Evolutionary conservation across 1,139 yeast species (phyloP).

Genomic region (Magnusiomyces tetraspermus): DNA sequence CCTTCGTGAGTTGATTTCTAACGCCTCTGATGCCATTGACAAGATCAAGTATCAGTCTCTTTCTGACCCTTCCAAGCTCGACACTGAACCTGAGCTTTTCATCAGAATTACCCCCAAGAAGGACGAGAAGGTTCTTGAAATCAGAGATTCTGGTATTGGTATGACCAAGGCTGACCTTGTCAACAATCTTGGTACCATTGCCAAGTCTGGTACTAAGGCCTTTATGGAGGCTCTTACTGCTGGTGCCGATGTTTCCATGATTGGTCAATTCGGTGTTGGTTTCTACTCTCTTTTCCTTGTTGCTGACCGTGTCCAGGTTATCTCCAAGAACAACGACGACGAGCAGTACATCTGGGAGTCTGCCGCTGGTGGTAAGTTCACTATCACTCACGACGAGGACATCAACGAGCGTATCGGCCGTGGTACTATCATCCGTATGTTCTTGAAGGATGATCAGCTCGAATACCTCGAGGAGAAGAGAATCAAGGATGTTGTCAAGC

Average conservation of each 20-base stretch:
- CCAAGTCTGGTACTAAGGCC: constrained; percentile 98
- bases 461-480: constrained; percentile 99
- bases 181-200: constrained; percentile 99
- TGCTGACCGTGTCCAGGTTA: constrained; percentile 98
- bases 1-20: constrained; percentile 97
- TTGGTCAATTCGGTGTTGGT: constrained; percentile 99
- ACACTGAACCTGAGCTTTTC: constrained; percentile 91
- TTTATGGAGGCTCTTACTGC: constrained; percentile 99
- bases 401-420: constrained; percentile 74
- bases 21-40: constrained; percentile 94
- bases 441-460: constrained; percentile 97
- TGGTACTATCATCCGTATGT: constrained; percentile 93
- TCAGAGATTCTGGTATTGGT: constrained; percentile 99
- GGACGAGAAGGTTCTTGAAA: constrained; percentile 87
- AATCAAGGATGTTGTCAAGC: constrained; percentile 98
- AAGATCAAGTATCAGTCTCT: constrained; percentile 96
- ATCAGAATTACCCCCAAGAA: constrained; percentile 96
- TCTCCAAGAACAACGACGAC: constrained; percentile 97
- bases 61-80: constrained; percentile 84
- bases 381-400: constrained; percentile 79
- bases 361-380: constrained; percentile 98
- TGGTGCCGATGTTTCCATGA: constrained; percentile 99
- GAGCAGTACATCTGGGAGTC: constrained; percentile 99
- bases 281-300: constrained; percentile 99
- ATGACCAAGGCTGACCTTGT: constrained; percentile 99